Base-by-base conservation (phyloP, 2,329 filamentous ascomycete genomes). In the Penicillium brasilianum region DNA sequence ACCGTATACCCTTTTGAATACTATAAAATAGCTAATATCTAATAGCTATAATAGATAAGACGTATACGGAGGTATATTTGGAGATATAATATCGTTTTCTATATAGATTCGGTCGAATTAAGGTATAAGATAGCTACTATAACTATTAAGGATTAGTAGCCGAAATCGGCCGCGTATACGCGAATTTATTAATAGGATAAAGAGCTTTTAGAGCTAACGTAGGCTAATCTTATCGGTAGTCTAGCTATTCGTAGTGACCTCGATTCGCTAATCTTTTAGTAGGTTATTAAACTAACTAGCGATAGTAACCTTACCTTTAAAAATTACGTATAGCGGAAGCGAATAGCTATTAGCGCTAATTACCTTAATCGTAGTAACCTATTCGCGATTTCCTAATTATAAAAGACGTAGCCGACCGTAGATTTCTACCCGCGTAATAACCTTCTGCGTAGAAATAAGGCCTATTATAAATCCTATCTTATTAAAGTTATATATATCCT, bases 401-500 rank as follows among this genome's bases (percentile, higher is more conserved):
- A 18, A 7, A n/a, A 50, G 32, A n/a, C n/a, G 9, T n/a, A 41
- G 2, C 43, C 50, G 39, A n/a, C 41, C 16, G 48, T 57, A 39
- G 44, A 41, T 36, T 13, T 60, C 32, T 41, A 48, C 39, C 28
- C 62, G 41, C 16, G 51, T 61, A 58, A 64, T 52, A 14, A 66
- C 59, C 34, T 50, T 51, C n/a, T 53, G 46, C 13, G 25, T 1
- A 3, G 53, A 57, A 14, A 58, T 56, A 37, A 59, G 14, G 8
- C 57, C 53, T 6, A 59, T 62, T 18, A 48, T 34, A 9, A 62
- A 62, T 3, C 57, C 30, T 1, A 49, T 62, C 43, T 62, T 34
- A 54, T 62, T n/a, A 48, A 61, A 56, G 52, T 64, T 67, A 16
- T 63, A 63, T 50, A 63, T 63, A 63, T 58, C 51, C 51, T 54